These are phyloP conservation scores for Mortierella sp. DNA, from an alignment of 371 early-diverging fungal species.

Conservation along the genomic window DNA sequence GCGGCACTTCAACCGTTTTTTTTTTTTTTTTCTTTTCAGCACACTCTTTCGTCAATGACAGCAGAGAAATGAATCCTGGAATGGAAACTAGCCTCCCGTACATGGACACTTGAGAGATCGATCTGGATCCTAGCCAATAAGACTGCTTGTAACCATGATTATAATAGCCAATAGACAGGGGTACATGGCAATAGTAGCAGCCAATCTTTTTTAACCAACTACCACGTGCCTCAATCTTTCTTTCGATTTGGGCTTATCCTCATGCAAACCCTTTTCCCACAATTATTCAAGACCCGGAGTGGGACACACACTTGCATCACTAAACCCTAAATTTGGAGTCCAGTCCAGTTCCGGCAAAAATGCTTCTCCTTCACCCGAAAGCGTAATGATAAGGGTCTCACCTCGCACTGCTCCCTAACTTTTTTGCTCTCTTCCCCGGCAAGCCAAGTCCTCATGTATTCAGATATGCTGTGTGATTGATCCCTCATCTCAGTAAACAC, in stretches of 20 bases:
- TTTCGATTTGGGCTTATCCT: neutral
- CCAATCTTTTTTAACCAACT: neutral
- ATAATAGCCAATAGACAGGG: conserved; percentile 4
- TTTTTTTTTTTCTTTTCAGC: no score
- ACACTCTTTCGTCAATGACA: neutral
- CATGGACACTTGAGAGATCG: neutral
- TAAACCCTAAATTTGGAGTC: neutral
- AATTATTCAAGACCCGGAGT: no score
- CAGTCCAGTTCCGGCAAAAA: neutral
- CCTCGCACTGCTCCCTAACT: no score
- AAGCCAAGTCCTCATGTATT: no score
- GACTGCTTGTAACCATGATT: neutral
- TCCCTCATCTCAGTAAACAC: neutral
- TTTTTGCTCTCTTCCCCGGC: neutral
- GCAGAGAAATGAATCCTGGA: neutral
- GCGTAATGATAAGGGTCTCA: neutral
- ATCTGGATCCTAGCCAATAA: neutral
- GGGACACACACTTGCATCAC: neutral
- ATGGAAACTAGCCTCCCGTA: neutral
- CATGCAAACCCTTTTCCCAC: neutral
- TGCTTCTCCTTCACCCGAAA: neutral
- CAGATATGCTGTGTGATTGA: no score
- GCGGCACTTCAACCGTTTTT: no score
- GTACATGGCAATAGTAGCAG: neutral
- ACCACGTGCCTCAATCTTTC: neutral